Evolutionary conservation across 805 yeast genomes (phyloP).

Genomic region (Citeromyces nyonsensis): DNA sequence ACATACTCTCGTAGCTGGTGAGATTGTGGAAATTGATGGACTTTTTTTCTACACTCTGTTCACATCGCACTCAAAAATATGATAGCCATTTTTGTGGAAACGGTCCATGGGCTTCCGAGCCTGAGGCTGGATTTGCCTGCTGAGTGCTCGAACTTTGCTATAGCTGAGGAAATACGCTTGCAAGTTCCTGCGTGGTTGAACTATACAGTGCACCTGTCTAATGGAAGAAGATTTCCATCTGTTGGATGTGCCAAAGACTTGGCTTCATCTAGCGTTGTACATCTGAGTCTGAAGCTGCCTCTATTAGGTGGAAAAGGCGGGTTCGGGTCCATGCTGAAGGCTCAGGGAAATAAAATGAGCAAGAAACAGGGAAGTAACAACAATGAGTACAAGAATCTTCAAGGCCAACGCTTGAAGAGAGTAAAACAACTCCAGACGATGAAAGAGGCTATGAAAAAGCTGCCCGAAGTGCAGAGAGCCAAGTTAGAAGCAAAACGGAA

Average conservation of each 20-base stretch:
- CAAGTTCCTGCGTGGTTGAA: no score
- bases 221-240: not conserved
- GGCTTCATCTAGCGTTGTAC: slow-evolving; percentile 2
- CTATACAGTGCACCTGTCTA: no score
- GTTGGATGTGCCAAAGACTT: not conserved
- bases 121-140: no score
- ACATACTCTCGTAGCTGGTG: no score
- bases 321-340: slow-evolving; percentile 23
- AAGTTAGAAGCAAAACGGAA: slow-evolving; percentile 14
- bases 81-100: no score
- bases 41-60: no score
- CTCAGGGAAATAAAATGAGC: slow-evolving; percentile 21
- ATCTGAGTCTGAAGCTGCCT: slow-evolving; percentile 16
- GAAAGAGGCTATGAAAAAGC: slow-evolving; percentile 9
- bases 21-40: no score
- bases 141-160: no score
- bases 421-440: slow-evolving; percentile 19
- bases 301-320: slow-evolving; percentile 41
- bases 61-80: no score
- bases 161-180: no score
- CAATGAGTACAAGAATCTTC: slow-evolving; percentile 17
- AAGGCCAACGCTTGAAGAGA: slow-evolving; percentile 21
- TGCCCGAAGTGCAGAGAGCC: slow-evolving; percentile 7
- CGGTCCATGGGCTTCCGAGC: no score
- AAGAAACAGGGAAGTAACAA: slow-evolving; percentile 10